phyloP scores from a whole-genome alignment of 208 protist species.

The Acanthamoeba healyi region DNA sequence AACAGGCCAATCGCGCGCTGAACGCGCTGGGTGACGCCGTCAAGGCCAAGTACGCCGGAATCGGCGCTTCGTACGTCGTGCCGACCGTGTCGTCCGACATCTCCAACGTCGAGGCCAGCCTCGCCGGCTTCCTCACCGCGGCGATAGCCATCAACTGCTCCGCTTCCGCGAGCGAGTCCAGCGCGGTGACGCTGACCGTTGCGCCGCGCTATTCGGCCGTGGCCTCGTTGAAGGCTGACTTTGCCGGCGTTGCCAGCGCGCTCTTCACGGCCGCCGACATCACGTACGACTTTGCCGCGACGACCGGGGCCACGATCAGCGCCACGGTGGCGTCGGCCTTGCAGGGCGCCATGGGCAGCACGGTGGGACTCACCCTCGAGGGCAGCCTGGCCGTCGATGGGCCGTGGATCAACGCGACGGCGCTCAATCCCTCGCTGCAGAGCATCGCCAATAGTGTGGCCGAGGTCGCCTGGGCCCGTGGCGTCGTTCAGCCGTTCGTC shows the following conservation, averaged over 20 bases:
- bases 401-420: not conserved
- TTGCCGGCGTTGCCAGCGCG: not conserved
- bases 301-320: not conserved
- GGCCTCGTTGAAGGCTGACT: not conserved
- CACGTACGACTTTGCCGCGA: not conserved
- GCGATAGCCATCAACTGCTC: not conserved
- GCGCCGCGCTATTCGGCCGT: not conserved
- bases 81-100: not conserved
- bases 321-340: not conserved
- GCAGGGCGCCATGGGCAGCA: not conserved
- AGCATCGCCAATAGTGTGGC: not conserved
- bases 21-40: not conserved
- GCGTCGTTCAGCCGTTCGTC: not conserved
- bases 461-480: not conserved
- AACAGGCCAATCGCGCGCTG: not conserved
- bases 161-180: not conserved
- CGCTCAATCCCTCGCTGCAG: not conserved
- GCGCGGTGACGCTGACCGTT: not conserved
- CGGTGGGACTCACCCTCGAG: not conserved
- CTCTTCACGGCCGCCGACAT: not conserved
- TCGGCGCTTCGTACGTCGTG: not conserved
- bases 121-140: not conserved
- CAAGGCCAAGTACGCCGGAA: not conserved
- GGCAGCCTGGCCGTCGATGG: slow-evolving; percentile 16
- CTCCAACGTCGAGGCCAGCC: not conserved